phyloP scores from a whole-genome alignment of 441 rosid genomes.

The Euphorbia schlechtendalii region DNA sequence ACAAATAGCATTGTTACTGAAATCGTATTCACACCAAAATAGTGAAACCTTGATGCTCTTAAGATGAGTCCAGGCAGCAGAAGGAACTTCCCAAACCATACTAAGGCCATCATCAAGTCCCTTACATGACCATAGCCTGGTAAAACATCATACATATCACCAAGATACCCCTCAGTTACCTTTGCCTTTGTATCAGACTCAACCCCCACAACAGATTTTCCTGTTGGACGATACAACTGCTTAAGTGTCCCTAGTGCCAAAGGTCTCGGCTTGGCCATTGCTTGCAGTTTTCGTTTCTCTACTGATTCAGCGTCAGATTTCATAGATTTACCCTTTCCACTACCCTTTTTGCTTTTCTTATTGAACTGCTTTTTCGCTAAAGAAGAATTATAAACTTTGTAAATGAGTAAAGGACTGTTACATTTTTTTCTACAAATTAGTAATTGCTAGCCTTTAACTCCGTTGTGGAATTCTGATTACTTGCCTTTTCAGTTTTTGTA shows the following conservation, averaged over 20 bases:
- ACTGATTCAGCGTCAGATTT: slow-evolving; percentile 28
- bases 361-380: slow-evolving; percentile 32
- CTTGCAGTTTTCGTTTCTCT: slow-evolving; percentile 34
- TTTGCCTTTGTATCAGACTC: slow-evolving; percentile 90
- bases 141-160: slow-evolving; percentile 79
- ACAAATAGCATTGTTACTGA: too few relatives aligned
- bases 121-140: slow-evolving; percentile 97
- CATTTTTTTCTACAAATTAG: slow-evolving; percentile 9
- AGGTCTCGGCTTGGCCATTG: slow-evolving; percentile 32
- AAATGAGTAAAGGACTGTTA: slow-evolving; percentile 13
- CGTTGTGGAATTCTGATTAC: slow-evolving; percentile 19
- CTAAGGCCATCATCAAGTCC: slow-evolving; percentile 94
- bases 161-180: slow-evolving; percentile 90
- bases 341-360: slow-evolving; percentile 29
- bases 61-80: slow-evolving; percentile 96
- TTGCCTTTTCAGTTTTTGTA: slow-evolving; percentile 19
- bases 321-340: slow-evolving; percentile 29
- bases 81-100: slow-evolving; percentile 99
- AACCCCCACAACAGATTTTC: slow-evolving; percentile 86
- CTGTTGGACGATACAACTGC: slow-evolving; percentile 71
- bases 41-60: slow-evolving; percentile 82
- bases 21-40: too few relatives aligned
- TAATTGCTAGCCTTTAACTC: slow-evolving; percentile 40
- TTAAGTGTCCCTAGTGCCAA: slow-evolving; percentile 34
- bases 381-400: slow-evolving; percentile 31